Evolutionary conservation across 2,329 filamentous ascomycete species (phyloP).

Genomic region (Exophiala lecanii-corni): DNA sequence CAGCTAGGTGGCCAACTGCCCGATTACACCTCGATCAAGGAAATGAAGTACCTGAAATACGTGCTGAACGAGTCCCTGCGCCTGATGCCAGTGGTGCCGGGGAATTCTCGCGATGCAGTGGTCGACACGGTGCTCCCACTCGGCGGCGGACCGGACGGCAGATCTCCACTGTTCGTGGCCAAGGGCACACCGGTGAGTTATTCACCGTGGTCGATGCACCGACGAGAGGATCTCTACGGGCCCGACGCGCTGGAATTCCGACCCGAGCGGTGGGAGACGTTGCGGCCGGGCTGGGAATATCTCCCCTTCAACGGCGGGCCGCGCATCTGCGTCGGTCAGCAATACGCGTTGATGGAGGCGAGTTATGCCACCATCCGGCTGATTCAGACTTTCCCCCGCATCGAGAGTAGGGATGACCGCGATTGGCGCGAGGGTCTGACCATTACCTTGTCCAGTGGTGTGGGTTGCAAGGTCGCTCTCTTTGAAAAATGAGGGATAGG

Average conservation of each 20-base stretch:
- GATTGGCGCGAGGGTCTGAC: conserved; percentile 63
- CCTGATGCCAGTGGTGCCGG: conserved; percentile 38
- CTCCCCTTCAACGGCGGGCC: conserved; percentile 29
- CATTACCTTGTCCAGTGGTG: conserved; percentile 78
- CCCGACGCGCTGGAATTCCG: conserved; percentile 31
- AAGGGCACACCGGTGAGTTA: conserved; percentile 45
- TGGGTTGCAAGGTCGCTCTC: conserved; percentile 46
- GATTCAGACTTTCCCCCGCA: conserved; percentile 65
- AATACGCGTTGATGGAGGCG: conserved; percentile 71
- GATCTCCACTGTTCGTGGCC: conserved; percentile 44
- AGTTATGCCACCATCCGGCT: conserved; percentile 66
- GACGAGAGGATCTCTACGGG: conserved; percentile 31
- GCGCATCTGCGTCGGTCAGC: conserved; percentile 51
- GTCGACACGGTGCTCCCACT: conserved; percentile 44
- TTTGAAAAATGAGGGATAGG: conserved; percentile 22
- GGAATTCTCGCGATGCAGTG: conserved; percentile 37
- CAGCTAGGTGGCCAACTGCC: conserved; percentile 19
- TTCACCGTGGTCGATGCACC: conserved; percentile 37
- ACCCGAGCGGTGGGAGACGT: conserved; percentile 36
- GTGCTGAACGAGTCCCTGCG: conserved; percentile 39
- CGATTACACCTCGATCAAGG: conserved; percentile 24
- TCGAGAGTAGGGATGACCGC: conserved; percentile 41
- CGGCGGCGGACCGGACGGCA: conserved; percentile 45
- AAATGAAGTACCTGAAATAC: conserved; percentile 27
- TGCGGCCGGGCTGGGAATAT: conserved; percentile 34